phyloP scores from a whole-genome alignment of 192 early-diverging fungal genomes.

The Coemansia sp. region DNA sequence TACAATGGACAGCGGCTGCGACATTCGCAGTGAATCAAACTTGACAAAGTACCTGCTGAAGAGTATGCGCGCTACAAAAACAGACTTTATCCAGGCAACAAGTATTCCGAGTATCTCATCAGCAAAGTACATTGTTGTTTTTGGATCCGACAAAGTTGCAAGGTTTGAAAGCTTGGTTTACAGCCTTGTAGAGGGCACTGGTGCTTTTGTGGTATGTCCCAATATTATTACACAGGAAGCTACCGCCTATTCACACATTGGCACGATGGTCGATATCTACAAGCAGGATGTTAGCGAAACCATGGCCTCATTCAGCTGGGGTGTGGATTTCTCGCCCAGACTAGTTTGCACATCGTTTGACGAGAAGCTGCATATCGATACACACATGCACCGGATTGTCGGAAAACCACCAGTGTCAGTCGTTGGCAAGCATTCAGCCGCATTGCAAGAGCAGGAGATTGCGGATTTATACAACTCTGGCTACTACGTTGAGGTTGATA shows the following conservation, averaged over 20 bases:
- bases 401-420: conserved; percentile 91
- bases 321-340: conserved; percentile 73
- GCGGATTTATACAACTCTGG: conserved; percentile 86
- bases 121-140: conserved; percentile 82
- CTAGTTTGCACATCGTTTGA: conserved; percentile 62
- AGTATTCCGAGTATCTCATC: conserved; percentile 51
- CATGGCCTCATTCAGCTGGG: conserved; percentile 78
- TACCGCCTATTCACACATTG: conserved; percentile 63
- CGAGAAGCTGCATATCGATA: conserved; percentile 79
- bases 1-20: conserved; percentile 73
- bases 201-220: conserved; percentile 54
- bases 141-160: conserved; percentile 77
- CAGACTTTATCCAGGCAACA: conserved; percentile 56
- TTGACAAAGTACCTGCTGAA: conserved; percentile 66
- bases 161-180: conserved; percentile 81
- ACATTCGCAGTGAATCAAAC: conserved; percentile 57
- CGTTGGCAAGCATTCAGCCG: conserved; percentile 91
- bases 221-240: conserved; percentile 1
- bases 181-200: conserved; percentile 83
- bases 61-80: conserved; percentile 60
- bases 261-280: conserved; percentile 75
- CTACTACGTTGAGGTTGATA: conserved; percentile 87
- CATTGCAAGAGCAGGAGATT: conserved; percentile 74
- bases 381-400: conserved; percentile 77
- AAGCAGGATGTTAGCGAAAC: conserved; percentile 66